Percentiles rank a stretch among this genome's conserved stretches.
phyloP scores from a whole-genome alignment of 2,329 filamentous ascomycete species.

The Trichoderma sp. region DNA sequence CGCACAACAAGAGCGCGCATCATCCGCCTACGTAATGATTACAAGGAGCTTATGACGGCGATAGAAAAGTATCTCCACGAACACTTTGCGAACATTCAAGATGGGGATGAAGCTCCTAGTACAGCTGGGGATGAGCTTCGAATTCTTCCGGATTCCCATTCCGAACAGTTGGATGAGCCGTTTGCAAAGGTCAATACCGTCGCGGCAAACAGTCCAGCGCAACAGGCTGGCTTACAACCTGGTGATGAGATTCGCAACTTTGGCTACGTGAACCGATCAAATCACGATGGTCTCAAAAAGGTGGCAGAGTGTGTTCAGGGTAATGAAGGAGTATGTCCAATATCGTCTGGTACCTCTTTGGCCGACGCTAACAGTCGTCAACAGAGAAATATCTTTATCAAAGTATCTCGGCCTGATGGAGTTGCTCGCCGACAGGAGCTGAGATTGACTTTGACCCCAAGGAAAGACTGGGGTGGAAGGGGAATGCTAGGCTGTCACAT shows the following conservation, averaged over 20 bases:
- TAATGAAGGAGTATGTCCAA: constrained; percentile 75
- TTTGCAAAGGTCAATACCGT: constrained; percentile 93
- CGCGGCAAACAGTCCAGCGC: constrained; percentile 73
- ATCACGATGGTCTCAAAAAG: constrained; percentile 81
- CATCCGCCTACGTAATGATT: constrained; percentile 86
- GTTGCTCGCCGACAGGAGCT: constrained; percentile 53
- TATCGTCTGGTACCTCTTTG: neutral
- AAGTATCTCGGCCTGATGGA: constrained; percentile 51
- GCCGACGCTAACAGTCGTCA: constrained; percentile 27
- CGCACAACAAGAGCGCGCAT: constrained; percentile 90
- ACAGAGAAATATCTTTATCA: constrained; percentile 69
- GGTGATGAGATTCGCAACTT: constrained; percentile 84
- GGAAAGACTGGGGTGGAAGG: constrained; percentile 82
- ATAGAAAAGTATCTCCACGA: constrained; percentile 87
- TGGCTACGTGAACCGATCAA: constrained; percentile 76
- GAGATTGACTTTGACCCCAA: constrained; percentile 70
- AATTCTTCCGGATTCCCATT: constrained; percentile 34
- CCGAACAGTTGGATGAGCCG: constrained; percentile 29
- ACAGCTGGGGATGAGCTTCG: constrained; percentile 23
- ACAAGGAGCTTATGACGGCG: constrained; percentile 79
- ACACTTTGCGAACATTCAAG: constrained; percentile 73
- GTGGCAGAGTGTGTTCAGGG: constrained; percentile 87
- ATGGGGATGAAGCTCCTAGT: constrained; percentile 40
- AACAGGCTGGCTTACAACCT: constrained; percentile 71
- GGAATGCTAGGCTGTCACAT: constrained; percentile 90